Percentiles rank a stretch among this genome's conserved stretches.
phyloP scores from a whole-genome alignment of 2,329 filamentous ascomycete species.

The Camptophora hylomeconis region DNA sequence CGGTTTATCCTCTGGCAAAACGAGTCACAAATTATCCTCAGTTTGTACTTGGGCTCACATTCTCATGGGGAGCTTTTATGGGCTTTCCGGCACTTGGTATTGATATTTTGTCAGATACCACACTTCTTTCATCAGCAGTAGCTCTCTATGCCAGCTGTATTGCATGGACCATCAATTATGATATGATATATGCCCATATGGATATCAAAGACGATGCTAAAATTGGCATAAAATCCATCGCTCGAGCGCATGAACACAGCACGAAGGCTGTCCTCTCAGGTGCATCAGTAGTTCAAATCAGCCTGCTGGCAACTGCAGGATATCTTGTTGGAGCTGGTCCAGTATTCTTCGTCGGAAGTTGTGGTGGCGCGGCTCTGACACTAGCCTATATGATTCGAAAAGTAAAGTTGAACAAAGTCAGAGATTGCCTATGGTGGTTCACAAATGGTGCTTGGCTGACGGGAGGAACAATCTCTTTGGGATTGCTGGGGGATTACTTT shows the following conservation, averaged over 20 bases:
- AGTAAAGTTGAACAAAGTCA: constrained; percentile 43
- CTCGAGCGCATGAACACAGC: constrained; percentile 34
- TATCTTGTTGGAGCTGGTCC: constrained; percentile 41
- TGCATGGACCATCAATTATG: constrained; percentile 37
- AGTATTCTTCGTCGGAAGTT: constrained; percentile 44
- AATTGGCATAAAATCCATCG: constrained; percentile 39
- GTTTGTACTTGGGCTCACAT: constrained; percentile 36
- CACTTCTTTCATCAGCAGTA: constrained; percentile 25
- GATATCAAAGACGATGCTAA: constrained; percentile 37
- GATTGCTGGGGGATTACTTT: constrained; percentile 43
- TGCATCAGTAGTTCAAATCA: constrained; percentile 28
- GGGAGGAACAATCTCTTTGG: constrained; percentile 44
- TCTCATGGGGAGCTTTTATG: constrained; percentile 39
- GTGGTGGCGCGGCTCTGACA: constrained; percentile 42
- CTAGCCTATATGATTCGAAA: constrained; percentile 47
- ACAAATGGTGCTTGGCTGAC: constrained; percentile 49
- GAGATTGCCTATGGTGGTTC: constrained; percentile 54
- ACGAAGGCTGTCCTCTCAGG: constrained; percentile 31
- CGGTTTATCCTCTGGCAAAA: constrained; percentile 39
- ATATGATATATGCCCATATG: constrained; percentile 41
- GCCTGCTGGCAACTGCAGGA: constrained; percentile 31
- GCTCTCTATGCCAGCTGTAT: constrained; percentile 34
- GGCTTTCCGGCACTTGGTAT: constrained; percentile 33
- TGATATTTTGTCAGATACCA: constrained; percentile 28
- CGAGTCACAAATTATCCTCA: constrained; percentile 41